Percentiles rank a stretch among this genome's conserved stretches.
phyloP scores from a whole-genome alignment of 345 rosid genomes.

The Eucalyptus leucophloia region DNA sequence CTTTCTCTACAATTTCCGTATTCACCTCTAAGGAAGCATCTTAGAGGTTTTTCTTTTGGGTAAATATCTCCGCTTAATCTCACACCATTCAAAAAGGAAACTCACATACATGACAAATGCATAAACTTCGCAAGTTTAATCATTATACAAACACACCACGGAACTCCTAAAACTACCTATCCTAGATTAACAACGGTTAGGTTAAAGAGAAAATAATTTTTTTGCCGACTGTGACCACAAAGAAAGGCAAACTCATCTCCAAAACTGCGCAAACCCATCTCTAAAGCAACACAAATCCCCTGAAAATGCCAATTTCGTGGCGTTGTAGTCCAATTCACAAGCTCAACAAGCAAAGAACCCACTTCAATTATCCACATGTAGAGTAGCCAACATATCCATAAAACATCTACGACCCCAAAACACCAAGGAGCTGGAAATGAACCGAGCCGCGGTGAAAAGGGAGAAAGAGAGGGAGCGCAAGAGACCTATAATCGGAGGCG shows the following conservation, averaged over 20 bases:
- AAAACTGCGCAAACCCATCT: not conserved
- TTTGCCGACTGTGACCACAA: not conserved
- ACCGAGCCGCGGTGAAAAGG: not conserved
- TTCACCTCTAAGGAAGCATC: not conserved
- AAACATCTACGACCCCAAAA: not conserved
- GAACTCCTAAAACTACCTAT: not conserved
- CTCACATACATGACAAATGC: not conserved
- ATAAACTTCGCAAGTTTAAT: not conserved
- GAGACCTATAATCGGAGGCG: constrained; percentile 67
- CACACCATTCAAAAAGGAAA: not conserved
- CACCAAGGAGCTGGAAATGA: not conserved
- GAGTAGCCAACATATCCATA: not conserved
- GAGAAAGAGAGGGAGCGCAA: not conserved
- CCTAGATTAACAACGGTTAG: not conserved
- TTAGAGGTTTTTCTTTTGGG: not conserved
- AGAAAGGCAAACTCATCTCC: not conserved
- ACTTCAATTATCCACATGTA: not conserved
- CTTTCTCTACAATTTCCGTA: not conserved
- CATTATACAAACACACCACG: not conserved
- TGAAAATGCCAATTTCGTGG: not conserved
- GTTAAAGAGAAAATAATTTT: not conserved
- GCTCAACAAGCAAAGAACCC: not conserved
- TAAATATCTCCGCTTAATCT: not conserved
- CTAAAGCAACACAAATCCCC: not conserved
- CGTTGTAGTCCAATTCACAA: not conserved